Percentiles rank a stretch among this genome's conserved stretches.
These are phyloP conservation scores for Vicia faba DNA, from an alignment of 306 rosid species.

Conservation along the genomic window DNA sequence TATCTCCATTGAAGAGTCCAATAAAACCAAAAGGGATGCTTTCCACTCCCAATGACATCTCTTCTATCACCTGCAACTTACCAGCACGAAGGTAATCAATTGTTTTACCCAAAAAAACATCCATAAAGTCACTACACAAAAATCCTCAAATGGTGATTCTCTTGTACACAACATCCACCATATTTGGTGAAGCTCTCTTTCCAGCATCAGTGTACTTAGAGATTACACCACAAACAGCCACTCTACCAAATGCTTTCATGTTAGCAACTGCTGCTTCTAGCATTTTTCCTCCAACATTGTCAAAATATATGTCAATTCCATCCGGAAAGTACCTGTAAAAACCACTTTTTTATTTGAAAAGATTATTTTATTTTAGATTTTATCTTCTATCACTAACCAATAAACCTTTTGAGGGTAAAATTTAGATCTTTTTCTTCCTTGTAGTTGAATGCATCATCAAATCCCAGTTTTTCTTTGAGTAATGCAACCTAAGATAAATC, in stretches of 20 bases:
- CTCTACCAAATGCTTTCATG: slow-evolving; percentile 72
- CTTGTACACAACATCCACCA: slow-evolving; percentile 65
- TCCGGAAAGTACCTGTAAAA: slow-evolving; percentile 59
- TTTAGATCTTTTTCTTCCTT: slow-evolving; percentile 66
- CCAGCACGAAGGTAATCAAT: slow-evolving; percentile 49
- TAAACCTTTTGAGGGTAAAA: slow-evolving; percentile 58
- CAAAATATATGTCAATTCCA: slow-evolving; percentile 82
- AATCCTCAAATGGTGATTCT: slow-evolving; percentile 64
- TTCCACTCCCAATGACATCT: slow-evolving; percentile 58
- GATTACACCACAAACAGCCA: slow-evolving; percentile 66
- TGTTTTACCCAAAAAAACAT: slow-evolving; percentile 42
- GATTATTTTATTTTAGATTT: too few relatives aligned
- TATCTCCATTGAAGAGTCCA: slow-evolving; percentile 63
- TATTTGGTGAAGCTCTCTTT: slow-evolving; percentile 51
- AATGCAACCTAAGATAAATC: slow-evolving; percentile 50
- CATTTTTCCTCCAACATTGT: slow-evolving; percentile 79
- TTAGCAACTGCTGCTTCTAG: slow-evolving; percentile 69
- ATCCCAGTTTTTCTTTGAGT: slow-evolving; percentile 67
- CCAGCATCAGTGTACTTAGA: slow-evolving; percentile 54
- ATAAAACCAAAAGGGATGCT: slow-evolving; percentile 63
- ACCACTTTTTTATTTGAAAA: not conserved
- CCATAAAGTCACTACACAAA: slow-evolving; percentile 46
- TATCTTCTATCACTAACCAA: too few relatives aligned
- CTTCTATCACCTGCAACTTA: slow-evolving; percentile 54
- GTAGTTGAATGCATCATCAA: slow-evolving; percentile 85